phyloP scores from a whole-genome alignment of 2,329 filamentous ascomycete genomes.

The Calcarisporium arbuscula region DNA sequence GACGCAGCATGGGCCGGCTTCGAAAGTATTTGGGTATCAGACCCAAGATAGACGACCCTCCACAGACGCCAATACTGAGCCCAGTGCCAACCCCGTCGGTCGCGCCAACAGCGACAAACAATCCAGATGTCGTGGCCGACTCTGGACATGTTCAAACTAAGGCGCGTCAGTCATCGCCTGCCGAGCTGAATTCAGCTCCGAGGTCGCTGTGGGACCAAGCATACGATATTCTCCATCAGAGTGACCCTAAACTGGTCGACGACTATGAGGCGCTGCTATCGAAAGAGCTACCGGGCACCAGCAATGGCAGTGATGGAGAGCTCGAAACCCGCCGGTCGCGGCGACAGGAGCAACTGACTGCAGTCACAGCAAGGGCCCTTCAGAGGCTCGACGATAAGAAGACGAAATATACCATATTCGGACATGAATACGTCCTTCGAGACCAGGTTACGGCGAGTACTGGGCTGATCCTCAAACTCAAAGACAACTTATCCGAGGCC shows the following conservation, averaged over 20 bases:
- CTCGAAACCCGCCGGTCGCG: not conserved
- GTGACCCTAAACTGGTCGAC: not conserved
- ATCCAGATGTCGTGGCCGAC: too few species aligned
- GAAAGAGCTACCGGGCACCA: not conserved
- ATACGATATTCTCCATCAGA: constrained; percentile 1
- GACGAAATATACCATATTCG: not conserved
- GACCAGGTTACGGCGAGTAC: too few species aligned
- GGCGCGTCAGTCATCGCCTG: too few species aligned
- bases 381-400: constrained; percentile 2
- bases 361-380: not conserved
- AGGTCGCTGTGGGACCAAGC: constrained; percentile 3
- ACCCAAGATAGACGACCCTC: too few species aligned
- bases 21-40: too few species aligned
- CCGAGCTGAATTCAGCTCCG: too few species aligned
- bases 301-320: not conserved
- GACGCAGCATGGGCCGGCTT: too few species aligned
- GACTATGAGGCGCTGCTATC: not conserved
- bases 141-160: too few species aligned
- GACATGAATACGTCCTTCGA: too few species aligned
- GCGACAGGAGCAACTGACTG: not conserved
- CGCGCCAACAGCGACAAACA: too few species aligned
- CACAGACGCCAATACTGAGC: too few species aligned
- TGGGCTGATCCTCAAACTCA: not conserved
- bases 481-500: constrained; percentile 1
- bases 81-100: too few species aligned